Evolutionary conservation across 108 stramenopile species (phyloP), one percentile per base, ranked within the genome.

Genomic region (Aureococcus anophagefferens): DNA sequence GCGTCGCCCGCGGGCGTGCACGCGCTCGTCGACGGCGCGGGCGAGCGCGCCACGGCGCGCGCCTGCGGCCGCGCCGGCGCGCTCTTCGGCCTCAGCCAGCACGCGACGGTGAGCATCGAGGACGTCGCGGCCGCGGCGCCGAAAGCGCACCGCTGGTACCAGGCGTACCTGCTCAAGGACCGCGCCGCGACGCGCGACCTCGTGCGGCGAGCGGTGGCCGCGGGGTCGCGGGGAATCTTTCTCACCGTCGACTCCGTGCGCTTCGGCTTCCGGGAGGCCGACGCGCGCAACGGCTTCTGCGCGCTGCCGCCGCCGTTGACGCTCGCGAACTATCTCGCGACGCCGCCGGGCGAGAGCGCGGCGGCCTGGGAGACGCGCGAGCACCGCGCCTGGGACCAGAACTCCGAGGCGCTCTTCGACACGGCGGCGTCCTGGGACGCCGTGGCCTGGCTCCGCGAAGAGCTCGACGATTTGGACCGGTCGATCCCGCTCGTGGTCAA

Each of bases 181-280:
- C 75, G 89, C 68, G 77, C 63, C 18, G 69, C 78, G 64, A 91
- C 90, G 17, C 33, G 76, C 32, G 70, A 72, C 66, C 77, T 91
- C 46, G 74, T 91, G 9, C 79, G 69, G 66, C 77, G 90, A 35
- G 90, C 90, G 14, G 72, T 79, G 30, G 62, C 79, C 31, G 86
- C 87, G 16, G 90, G 88, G 59, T 91, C 28, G 64, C 37, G 29
- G 63, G 89, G 87, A 18, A 81, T 91, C 16, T 88, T 91, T 72
- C 66, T 89, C 33, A 91, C 90, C 15, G 90, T 91, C 31, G 90
- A 91, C 69, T 89, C 88, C 37, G 85, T 88, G n/a, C 69, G 88
- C 63, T 91, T 91, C 81, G 90, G 90, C n/a, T 91, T 82, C 68
- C 79, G 90, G 33, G 88, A 89, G 69, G 87, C 87, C 9, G 88